These are phyloP conservation scores for Solanum dulcamara DNA, from an alignment of 257 asterid species.

Conservation along the genomic window DNA sequence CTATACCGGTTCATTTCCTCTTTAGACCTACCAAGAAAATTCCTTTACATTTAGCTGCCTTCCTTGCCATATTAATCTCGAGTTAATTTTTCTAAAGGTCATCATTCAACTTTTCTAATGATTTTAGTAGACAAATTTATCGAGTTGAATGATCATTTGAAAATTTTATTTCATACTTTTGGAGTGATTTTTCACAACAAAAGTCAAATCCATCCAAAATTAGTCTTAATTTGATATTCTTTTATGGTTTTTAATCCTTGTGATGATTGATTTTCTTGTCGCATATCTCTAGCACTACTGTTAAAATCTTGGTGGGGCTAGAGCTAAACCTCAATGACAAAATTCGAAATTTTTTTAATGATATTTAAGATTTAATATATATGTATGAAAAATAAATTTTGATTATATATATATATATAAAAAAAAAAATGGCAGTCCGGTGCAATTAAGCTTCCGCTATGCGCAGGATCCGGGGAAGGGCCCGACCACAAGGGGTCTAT, in stretches of 20 bases:
- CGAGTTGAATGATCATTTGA: not conserved
- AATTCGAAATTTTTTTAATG: too few relatives aligned
- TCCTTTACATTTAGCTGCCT: not conserved
- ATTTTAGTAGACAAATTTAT: too few relatives aligned
- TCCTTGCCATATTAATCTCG: not conserved
- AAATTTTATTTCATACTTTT: not conserved
- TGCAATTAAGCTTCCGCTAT: too few relatives aligned
- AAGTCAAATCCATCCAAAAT: not conserved
- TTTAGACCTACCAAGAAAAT: not conserved
- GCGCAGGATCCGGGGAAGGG: too few relatives aligned
- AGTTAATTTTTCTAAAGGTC: not conserved
- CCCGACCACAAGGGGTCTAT: too few relatives aligned
- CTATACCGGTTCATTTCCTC: not conserved
- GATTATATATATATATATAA: too few relatives aligned
- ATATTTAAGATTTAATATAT: too few relatives aligned
- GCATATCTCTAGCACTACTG: not conserved
- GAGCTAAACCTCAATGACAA: not conserved
- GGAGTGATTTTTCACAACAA: not conserved
- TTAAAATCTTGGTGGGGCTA: not conserved
- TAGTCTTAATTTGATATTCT: not conserved
- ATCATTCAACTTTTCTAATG: not conserved
- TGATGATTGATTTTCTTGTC: not conserved
- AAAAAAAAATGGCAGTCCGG: too few relatives aligned
- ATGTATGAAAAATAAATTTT: too few relatives aligned
- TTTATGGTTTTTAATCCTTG: not conserved